A percentile compares a stretch with the other conserved stretches of the same genome.
phyloP scores from a whole-genome alignment of 805 yeast species.

The Hanseniaspora mollemarum region DNA sequence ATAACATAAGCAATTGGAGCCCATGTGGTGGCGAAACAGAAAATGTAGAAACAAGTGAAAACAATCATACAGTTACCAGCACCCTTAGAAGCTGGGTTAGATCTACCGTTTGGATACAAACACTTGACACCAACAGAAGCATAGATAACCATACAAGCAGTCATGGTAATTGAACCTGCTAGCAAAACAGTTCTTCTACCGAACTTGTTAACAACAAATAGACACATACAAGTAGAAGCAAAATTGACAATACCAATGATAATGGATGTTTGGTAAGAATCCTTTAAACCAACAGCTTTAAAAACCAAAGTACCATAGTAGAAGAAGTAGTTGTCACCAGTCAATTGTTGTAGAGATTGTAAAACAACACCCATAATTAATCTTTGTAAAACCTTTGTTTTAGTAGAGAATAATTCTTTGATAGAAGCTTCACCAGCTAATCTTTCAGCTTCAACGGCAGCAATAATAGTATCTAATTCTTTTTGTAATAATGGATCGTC shows the following conservation, averaged over 20 bases:
- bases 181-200: constrained; percentile 40
- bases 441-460: constrained; percentile 49
- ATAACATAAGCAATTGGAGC: constrained; percentile 55
- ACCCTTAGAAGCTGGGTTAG: constrained; percentile 21
- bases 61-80: constrained; percentile 33
- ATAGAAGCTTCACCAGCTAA: constrained; percentile 47
- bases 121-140: constrained; percentile 47
- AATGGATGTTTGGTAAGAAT: constrained; percentile 46
- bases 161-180: constrained; percentile 39
- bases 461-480: constrained; percentile 41
- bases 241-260: constrained; percentile 47
- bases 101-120: constrained; percentile 30
- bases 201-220: constrained; percentile 39
- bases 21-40: constrained; percentile 62
- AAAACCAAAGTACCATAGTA: constrained; percentile 43
- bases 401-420: constrained; percentile 44
- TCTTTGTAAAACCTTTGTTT: constrained; percentile 43
- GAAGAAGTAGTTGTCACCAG: constrained; percentile 54
- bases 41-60: constrained; percentile 39
- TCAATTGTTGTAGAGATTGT: constrained; percentile 54
- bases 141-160: constrained; percentile 35
- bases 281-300: constrained; percentile 31
- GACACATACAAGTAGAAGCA: constrained; percentile 41
- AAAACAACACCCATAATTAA: constrained; percentile 40
- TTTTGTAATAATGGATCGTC: constrained; percentile 39